These are phyloP conservation scores for Botrytis pseudocinerea DNA, from an alignment of 2,329 filamentous ascomycete species.

Conservation along the genomic window DNA sequence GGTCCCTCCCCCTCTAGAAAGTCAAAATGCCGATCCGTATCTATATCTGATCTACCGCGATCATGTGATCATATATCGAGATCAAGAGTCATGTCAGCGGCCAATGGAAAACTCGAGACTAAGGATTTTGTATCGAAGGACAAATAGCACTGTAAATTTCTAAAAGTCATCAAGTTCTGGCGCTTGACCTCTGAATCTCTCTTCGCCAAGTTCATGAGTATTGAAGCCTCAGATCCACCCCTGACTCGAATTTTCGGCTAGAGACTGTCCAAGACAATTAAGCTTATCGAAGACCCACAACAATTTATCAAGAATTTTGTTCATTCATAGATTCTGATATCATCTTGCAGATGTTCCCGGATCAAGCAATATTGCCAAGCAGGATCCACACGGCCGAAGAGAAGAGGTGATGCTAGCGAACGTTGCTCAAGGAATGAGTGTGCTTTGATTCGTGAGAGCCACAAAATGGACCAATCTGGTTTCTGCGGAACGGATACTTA, in stretches of 20 bases:
- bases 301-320: conserved; percentile 6
- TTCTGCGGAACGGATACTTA: not conserved
- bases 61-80: conserved; percentile 13
- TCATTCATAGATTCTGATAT: conserved; percentile 21
- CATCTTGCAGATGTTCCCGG: conserved; percentile 19
- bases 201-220: not conserved
- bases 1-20: conserved; percentile 16
- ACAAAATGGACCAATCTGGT: not conserved
- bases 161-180: not conserved
- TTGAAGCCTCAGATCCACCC: not conserved
- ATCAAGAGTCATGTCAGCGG: not conserved
- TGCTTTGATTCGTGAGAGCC: conserved; percentile 11
- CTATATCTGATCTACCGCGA: not conserved
- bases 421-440: not conserved
- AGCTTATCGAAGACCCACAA: conserved; percentile 23
- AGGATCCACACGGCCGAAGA: not conserved
- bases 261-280: not conserved
- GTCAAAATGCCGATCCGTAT: not conserved
- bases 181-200: not conserved
- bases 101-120: not conserved
- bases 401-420: not conserved
- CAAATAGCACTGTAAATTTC: not conserved
- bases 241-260: not conserved
- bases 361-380: conserved; percentile 16
- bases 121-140: not conserved